These are phyloP conservation scores for Metschnikowia rubicola DNA, from an alignment of 805 yeast genomes.

Conservation along the genomic window DNA sequence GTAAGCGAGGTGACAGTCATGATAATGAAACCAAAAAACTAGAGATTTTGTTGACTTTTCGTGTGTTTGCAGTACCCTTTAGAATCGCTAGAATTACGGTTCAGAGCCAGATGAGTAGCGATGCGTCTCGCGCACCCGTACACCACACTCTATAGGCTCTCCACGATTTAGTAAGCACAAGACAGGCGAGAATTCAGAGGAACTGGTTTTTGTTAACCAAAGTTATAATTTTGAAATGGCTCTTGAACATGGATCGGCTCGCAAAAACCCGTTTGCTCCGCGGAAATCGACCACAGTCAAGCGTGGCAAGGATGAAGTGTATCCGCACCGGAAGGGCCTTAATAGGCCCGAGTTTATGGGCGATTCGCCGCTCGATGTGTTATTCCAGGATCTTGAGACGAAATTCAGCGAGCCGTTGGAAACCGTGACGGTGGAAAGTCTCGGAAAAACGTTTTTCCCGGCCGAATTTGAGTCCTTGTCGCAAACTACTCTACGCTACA, in stretches of 20 bases:
- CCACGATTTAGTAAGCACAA: not conserved
- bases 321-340: slow-evolving; percentile 32
- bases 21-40: not conserved
- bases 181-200: too few species aligned
- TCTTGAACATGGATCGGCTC: slow-evolving; percentile 1
- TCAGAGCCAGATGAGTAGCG: too few species aligned
- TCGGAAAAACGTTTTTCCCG: not conserved
- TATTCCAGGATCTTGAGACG: slow-evolving; percentile 30
- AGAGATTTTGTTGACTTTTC: not conserved
- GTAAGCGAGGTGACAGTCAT: slow-evolving; percentile 29
- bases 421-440: slow-evolving; percentile 18
- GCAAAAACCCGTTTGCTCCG: slow-evolving; percentile 31
- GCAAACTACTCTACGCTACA: slow-evolving; percentile 2
- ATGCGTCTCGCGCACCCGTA: not conserved
- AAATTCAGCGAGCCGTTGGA: slow-evolving; percentile 24
- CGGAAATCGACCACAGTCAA: slow-evolving; percentile 27
- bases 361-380: slow-evolving; percentile 32
- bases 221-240: not conserved
- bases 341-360: slow-evolving; percentile 28
- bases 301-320: slow-evolving; percentile 31
- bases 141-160: not conserved
- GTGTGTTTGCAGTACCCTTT: not conserved
- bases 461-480: not conserved
- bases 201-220: too few species aligned
- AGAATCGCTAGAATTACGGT: too few species aligned